These are phyloP conservation scores for Penicillium waksmanii DNA, from an alignment of 495 filamentous ascomycete genomes.

Conservation along the genomic window DNA sequence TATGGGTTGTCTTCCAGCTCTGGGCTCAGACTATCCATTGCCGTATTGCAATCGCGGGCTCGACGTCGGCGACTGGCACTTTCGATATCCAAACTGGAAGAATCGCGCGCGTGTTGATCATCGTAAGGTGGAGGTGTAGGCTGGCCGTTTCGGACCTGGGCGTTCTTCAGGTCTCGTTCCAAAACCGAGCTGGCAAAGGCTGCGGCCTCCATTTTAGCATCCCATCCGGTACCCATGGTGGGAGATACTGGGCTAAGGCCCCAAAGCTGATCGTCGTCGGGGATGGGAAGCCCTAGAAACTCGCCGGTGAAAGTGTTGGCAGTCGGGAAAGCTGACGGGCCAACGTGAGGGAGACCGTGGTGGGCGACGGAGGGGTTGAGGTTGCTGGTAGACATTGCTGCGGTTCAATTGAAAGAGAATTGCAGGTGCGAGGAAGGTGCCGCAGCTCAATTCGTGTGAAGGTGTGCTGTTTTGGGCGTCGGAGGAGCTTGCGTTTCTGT, in stretches of 20 bases:
- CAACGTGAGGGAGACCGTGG: constrained; percentile 15
- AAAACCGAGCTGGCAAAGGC: constrained; percentile 28
- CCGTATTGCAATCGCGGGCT: constrained; percentile 21
- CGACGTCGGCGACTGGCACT: constrained; percentile 22
- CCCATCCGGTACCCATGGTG: constrained; percentile 31
- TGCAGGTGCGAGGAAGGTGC: neutral
- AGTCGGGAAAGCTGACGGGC: constrained; percentile 27
- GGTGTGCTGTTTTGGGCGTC: neutral
- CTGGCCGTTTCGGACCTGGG: constrained; percentile 47
- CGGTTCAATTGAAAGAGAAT: neutral
- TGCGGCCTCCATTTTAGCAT: constrained; percentile 30
- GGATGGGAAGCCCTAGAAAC: constrained; percentile 33
- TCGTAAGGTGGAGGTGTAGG: constrained; percentile 46
- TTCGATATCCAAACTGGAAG: constrained; percentile 12
- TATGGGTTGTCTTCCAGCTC: constrained; percentile 30
- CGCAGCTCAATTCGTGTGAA: neutral
- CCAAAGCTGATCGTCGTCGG: constrained; percentile 43
- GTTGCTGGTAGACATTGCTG: constrained; percentile 26
- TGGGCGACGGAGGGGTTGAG: constrained; percentile 23
- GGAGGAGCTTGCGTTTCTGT: neutral
- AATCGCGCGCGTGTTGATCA: constrained; percentile 22
- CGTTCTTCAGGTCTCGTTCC: constrained; percentile 40
- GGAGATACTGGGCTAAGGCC: constrained; percentile 38
- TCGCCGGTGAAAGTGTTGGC: constrained; percentile 33
- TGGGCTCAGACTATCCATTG: constrained; percentile 28